phyloP scores from a whole-genome alignment of 2,329 filamentous ascomycete genomes.

The Botryosphaeria agaves region DNA sequence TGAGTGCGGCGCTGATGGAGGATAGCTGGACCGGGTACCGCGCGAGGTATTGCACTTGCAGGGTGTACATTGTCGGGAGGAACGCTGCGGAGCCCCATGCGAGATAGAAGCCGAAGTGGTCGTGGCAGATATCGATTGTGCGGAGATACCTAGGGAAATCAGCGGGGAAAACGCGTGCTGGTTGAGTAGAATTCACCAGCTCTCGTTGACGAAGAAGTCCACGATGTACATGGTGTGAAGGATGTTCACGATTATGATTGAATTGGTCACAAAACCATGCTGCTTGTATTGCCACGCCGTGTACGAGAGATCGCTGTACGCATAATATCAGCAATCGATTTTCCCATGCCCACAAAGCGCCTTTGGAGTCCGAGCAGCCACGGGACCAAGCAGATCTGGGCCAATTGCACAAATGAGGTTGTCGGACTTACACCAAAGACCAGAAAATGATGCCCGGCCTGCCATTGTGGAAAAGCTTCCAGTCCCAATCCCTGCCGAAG shows the following conservation, averaged over 20 bases:
- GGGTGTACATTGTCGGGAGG: constrained; percentile 28
- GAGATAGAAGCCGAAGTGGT: constrained; percentile 25
- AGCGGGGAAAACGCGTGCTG: neutral
- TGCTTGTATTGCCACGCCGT: constrained; percentile 24
- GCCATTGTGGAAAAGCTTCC: constrained; percentile 21
- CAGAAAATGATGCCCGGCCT: constrained; percentile 30
- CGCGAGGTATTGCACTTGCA: constrained; percentile 30
- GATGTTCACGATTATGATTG: constrained; percentile 25
- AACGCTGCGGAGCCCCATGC: constrained; percentile 26
- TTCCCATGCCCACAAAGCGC: too few relatives aligned
- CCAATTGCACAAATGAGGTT: too few relatives aligned
- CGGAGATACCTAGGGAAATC: constrained; percentile 18
- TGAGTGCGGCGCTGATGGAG: constrained; percentile 8
- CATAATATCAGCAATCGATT: too few relatives aligned
- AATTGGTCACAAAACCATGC: constrained; percentile 22
- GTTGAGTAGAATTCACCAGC: constrained; percentile 15
- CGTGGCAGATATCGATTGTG: constrained; percentile 25
- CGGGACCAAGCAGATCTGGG: too few relatives aligned
- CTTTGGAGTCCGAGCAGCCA: too few relatives aligned
- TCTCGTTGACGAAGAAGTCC: constrained; percentile 32
- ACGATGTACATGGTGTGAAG: constrained; percentile 28
- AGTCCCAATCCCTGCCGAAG: constrained; percentile 24
- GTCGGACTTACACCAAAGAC: constrained; percentile 26
- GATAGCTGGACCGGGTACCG: constrained; percentile 19
- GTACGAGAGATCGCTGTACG: constrained; percentile 20